Evolutionary conservation across 2,329 filamentous ascomycete genomes (phyloP).

Genomic region (Nemania serpens): DNA sequence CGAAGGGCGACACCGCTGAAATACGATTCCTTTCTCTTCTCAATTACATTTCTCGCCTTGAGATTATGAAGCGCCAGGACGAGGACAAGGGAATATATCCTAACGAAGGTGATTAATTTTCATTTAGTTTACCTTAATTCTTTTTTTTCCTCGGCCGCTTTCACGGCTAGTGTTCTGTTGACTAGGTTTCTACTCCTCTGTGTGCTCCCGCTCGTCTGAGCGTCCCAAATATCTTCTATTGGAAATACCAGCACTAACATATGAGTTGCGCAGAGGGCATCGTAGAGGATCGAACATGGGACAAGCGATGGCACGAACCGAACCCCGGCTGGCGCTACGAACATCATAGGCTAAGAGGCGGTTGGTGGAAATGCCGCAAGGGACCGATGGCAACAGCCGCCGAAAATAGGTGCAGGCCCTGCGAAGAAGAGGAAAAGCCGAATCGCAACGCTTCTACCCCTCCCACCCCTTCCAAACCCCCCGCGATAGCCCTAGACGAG

Average conservation of each 20-base stretch:
- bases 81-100: slow-evolving; percentile 22
- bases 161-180: not conserved
- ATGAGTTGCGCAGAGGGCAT: slow-evolving; percentile 1
- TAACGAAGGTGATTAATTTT: slow-evolving; percentile 10
- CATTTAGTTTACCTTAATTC: not conserved
- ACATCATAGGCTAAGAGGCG: slow-evolving; percentile 28
- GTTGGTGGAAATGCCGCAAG: slow-evolving; percentile 37
- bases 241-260: slow-evolving; percentile 6
- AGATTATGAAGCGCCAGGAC: slow-evolving; percentile 10
- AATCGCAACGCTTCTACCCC: not conserved
- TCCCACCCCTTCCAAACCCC: not conserved
- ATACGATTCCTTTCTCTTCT: slow-evolving; percentile 27
- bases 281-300: slow-evolving; percentile 25
- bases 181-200: not conserved
- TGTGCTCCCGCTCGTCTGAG: not conserved
- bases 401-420: slow-evolving; percentile 21
- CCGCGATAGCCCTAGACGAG: slow-evolving; percentile 7
- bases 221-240: not conserved
- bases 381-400: slow-evolving; percentile 14
- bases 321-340: slow-evolving; percentile 30
- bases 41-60: slow-evolving; percentile 25
- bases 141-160: not conserved
- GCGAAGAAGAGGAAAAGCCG: not conserved
- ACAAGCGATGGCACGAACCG: slow-evolving; percentile 35
- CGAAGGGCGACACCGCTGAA: slow-evolving; percentile 19